Base-by-base conservation (phyloP, 1,284 basidiomycete species). In the Fomitopsis betulina region DNA sequence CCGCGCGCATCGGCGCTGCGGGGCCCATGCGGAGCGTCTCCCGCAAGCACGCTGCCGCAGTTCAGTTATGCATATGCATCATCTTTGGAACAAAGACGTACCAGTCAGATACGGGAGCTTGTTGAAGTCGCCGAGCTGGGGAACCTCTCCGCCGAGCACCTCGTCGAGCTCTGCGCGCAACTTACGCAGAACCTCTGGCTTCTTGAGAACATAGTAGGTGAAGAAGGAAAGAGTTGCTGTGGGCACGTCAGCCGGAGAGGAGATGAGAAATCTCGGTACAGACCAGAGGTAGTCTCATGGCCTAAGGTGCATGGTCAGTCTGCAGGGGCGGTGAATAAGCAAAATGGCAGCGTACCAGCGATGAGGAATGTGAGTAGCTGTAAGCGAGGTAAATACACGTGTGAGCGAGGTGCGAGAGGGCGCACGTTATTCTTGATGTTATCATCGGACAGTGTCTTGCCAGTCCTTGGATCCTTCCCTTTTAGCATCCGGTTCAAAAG, bases 331-430 rank as follows among this genome's bases (percentile, higher is more conserved):
- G 17, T 5, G 25, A 35, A 5, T 15, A n/a, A 25, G 19, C 4
- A 8, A 9, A 17, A 55, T 17, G 17, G 21, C 39, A 43, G 15
- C 35, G 19, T 60, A 73, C 74, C 81, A 5, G 80, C 81, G 42
- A 82, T 77, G n/a, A 83, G 68, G 73, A 83, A 82, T 2, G 80
- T 82, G n/a, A 81, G 66, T 23, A 81, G 72, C 76, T 79, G 21
- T 43, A 23, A 8, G 2, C 5, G 42, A 23, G 12, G 7, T 19
- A 21, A 30, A 32, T 10, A 59, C 19, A 51, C 7, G 15, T 15
- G 32, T 30, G 27, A 25, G 19, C 25, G 15, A 23, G 27, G 25
- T 2, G 17, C 21, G 27, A 33, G 8, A 12, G 15, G 4, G 38
- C 73, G 21, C 55, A 78, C 76, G 67, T 83, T 81, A 59, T 72